Evolutionary conservation across 2,329 filamentous ascomycete genomes (phyloP), one percentile per base, ranked within the genome.

Genomic region (Penicillium thymicola): DNA sequence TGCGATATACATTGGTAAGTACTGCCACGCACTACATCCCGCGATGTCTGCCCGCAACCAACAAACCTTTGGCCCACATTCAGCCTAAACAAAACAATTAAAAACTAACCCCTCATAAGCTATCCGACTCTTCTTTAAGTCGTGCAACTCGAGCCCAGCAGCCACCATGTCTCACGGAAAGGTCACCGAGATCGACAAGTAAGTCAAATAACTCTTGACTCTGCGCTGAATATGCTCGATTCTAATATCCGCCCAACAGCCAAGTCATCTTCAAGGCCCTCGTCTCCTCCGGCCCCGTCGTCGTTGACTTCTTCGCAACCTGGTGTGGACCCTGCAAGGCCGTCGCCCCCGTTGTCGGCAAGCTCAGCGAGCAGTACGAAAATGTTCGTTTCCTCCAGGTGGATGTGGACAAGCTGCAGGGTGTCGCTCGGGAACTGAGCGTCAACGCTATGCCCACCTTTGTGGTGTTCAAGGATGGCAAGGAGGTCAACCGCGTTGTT

Each of bases 311-410:
- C 75, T 80, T 79, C 67, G 80, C 80, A 14, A 78, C 78, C 60
- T 84, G 82, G 81, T 83, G 82, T 67, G 81, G 81, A 2, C 82
- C 82, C 28, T 84, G 82, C 75, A 81, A 81, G 65, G 74, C 77
- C 34, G 81, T 84, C 53, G 76, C 77, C 3, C 81, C 81, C 30
- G 72, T 79, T 59, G 78, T 83, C 66, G 77, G 78, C 53, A 72
- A 79, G 62, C 75, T 83, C 53, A 81, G 80, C 57, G 75, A 79
- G 51, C 75, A 77, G 44, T 80, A 83, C 65, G 65, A 73, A 25
- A 76, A 78, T 55, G 70, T 83, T 23, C 75, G 76, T 28, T 84
- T 84, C 65, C 74, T 76, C 60, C 82, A 84, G 72, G 77, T 84
- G 32, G 79, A 84, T 56, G 81, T 84, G 14, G 82, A 84, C 62